Evolutionary conservation across 768 basidiomycete genomes (phyloP).

Genomic region (Tremella fuciformis): DNA sequence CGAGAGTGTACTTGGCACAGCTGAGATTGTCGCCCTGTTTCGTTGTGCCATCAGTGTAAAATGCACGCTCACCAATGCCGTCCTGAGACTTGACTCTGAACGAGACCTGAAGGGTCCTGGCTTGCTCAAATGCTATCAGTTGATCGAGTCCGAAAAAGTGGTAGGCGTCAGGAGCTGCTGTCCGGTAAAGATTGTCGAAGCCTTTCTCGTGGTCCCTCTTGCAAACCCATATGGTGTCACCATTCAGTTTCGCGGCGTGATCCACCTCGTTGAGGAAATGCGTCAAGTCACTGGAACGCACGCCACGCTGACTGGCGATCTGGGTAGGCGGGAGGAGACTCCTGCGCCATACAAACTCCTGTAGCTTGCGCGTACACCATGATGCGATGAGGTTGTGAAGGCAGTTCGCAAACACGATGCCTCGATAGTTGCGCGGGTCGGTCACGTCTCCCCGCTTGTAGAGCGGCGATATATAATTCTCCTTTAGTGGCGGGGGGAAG

Average conservation of each 20-base stretch:
- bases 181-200: constrained; percentile 13
- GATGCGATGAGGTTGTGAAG: constrained; percentile 5
- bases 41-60: constrained; percentile 14
- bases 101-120: constrained; percentile 6
- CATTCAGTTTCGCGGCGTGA: background rate
- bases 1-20: constrained; percentile 24
- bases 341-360: constrained; percentile 11
- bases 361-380: background rate
- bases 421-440: constrained; percentile 17
- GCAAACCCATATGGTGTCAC: constrained; percentile 8
- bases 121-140: constrained; percentile 11
- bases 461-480: constrained; percentile 18
- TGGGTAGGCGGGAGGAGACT: constrained; percentile 14
- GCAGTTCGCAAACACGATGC: constrained; percentile 19
- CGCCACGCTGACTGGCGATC: constrained; percentile 17
- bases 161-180: constrained; percentile 11
- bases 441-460: constrained; percentile 11
- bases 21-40: constrained; percentile 20
- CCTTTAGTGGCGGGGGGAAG: constrained; percentile 15
- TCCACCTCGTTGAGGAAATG: constrained; percentile 11
- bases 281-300: constrained; percentile 15
- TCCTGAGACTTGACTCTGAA: constrained; percentile 22
- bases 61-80: constrained; percentile 3
- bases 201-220: constrained; percentile 24
- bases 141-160: constrained; percentile 11